Percentiles rank a stretch among this genome's conserved stretches.
phyloP scores from a whole-genome alignment of 177 flowering plant species.

The Vitis hybrid region DNA sequence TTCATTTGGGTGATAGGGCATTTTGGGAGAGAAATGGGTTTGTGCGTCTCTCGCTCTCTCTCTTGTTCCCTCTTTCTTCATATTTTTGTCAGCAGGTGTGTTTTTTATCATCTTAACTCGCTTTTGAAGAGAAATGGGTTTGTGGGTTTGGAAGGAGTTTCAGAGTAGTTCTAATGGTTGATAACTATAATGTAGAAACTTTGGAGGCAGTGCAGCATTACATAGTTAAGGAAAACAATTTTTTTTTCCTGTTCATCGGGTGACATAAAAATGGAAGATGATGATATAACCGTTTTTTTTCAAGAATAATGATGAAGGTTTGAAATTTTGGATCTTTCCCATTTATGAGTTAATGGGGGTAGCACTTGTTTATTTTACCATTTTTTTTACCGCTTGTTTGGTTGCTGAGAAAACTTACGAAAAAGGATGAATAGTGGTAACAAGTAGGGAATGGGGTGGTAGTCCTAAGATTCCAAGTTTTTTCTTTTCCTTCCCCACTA shows the following conservation, averaged over 20 bases:
- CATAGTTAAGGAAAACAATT: too few relatives aligned
- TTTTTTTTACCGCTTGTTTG: slow-evolving; percentile 1
- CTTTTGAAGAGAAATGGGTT: too few relatives aligned
- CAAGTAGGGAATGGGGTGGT: too few relatives aligned
- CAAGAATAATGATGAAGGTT: neutral
- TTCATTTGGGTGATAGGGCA: neutral
- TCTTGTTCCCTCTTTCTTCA: neutral
- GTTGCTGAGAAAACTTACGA: slow-evolving; percentile 6
- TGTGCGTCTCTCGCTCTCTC: slow-evolving; percentile 1
- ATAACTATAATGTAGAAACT: too few relatives aligned
- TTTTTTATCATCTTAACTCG: too few relatives aligned
- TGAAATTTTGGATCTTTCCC: neutral
- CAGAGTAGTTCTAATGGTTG: too few relatives aligned
- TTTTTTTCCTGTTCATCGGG: too few relatives aligned
- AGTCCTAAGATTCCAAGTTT: too few relatives aligned
- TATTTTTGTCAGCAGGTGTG: too few relatives aligned
- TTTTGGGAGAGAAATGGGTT: slow-evolving; percentile 7
- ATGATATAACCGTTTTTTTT: neutral
- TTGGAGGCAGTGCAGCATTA: too few relatives aligned
- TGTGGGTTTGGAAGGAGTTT: too few relatives aligned
- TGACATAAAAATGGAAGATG: neutral
- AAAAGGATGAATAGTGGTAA: neutral
- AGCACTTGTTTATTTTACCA: neutral
- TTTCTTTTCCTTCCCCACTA: too few relatives aligned
- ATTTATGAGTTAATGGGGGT: neutral